phyloP scores from a whole-genome alignment of 768 basidiomycete species.

The Cystobasidiopsis lactophilus region DNA sequence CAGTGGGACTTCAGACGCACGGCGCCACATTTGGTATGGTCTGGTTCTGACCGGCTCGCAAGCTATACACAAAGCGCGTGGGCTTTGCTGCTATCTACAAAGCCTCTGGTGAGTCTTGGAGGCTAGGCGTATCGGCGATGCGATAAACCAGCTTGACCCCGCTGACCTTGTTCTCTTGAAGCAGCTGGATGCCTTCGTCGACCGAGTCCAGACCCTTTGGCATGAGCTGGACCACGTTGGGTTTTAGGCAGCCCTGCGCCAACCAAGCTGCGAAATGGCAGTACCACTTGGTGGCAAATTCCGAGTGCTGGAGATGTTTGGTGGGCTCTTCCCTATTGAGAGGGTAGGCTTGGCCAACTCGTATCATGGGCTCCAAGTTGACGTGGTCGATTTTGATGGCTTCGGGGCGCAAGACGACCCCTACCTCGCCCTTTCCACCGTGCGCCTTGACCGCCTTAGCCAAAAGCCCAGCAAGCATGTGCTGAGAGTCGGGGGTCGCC shows the following conservation, averaged over 20 bases:
- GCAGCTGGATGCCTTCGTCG: slow-evolving; percentile 14
- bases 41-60: too few relatives aligned
- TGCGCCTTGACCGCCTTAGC: slow-evolving; percentile 3
- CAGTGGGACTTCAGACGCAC: too few relatives aligned
- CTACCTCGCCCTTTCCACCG: slow-evolving; percentile 11
- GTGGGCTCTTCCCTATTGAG: too few relatives aligned
- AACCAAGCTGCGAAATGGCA: slow-evolving; percentile 12
- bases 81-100: too few relatives aligned
- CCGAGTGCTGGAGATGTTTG: too few relatives aligned
- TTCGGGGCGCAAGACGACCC: slow-evolving; percentile 3
- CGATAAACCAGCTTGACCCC: slow-evolving; percentile 19
- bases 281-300: slow-evolving; percentile 15
- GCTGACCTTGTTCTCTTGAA: slow-evolving; percentile 15
- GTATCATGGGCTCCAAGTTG: slow-evolving; percentile 6
- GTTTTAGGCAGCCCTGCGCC: slow-evolving; percentile 13
- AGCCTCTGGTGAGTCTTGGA: not conserved
- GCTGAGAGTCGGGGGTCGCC: not conserved
- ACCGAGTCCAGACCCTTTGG: slow-evolving; percentile 17
- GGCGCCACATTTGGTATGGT: too few relatives aligned
- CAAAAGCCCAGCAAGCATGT: too few relatives aligned
- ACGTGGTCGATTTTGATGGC: slow-evolving; percentile 3
- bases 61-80: too few relatives aligned
- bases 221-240: slow-evolving; percentile 15
- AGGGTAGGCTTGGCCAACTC: slow-evolving; percentile 13
- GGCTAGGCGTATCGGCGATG: slow-evolving; percentile 12